These are phyloP conservation scores for Panicum virgatum DNA, from an alignment of 202 grass and related monocot genomes.

Conservation along the genomic window DNA sequence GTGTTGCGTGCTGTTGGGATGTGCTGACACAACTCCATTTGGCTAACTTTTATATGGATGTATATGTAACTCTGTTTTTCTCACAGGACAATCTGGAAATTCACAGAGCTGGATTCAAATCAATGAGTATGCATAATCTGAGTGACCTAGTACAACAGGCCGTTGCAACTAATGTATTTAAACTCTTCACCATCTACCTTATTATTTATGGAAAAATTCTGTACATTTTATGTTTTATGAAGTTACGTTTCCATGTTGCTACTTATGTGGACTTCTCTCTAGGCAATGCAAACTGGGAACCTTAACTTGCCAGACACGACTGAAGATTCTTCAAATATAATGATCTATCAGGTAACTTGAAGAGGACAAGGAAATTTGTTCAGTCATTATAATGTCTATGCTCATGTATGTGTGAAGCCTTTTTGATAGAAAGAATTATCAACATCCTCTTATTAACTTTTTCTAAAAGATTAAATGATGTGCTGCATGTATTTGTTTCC, in stretches of 20 bases:
- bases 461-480: background rate
- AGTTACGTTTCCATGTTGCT: too few species aligned
- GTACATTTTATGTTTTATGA: background rate
- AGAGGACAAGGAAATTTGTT: conserved; percentile 12
- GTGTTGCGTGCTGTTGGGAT: conserved; percentile 15
- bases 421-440: background rate
- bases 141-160: conserved; percentile 80
- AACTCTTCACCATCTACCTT: conserved; percentile 34
- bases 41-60: conserved; percentile 28
- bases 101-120: conserved; percentile 84
- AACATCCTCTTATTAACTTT: background rate
- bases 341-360: conserved; percentile 77
- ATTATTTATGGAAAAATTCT: conserved; percentile 25
- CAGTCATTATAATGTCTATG: background rate
- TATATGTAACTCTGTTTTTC: conserved; percentile 20
- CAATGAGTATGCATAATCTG: conserved; percentile 90
- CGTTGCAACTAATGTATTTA: conserved; percentile 74
- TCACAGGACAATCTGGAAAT: conserved; percentile 77
- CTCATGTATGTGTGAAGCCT: conserved; percentile 11
- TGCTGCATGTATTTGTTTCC: background rate
- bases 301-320: conserved; percentile 71
- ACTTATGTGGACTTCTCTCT: conserved; percentile 38
- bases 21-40: conserved; percentile 13
- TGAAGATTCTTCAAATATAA: conserved; percentile 87
- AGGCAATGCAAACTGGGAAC: conserved; percentile 84